phyloP scores from a whole-genome alignment of 768 basidiomycete genomes.

The Phylloporus sp. region DNA sequence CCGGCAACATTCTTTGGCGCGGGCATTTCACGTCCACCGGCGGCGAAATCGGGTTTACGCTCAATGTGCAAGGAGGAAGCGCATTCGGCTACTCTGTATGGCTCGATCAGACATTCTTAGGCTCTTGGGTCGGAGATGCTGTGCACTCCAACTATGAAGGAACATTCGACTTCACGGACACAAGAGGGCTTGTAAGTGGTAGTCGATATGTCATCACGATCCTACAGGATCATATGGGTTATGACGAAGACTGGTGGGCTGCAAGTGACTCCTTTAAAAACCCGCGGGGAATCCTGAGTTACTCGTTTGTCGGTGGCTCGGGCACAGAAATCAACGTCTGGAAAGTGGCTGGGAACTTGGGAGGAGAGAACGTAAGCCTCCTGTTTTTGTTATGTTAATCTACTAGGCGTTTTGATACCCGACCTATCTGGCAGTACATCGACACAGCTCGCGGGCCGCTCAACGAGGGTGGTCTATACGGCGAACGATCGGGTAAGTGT shows the following conservation, averaged over 20 bases:
- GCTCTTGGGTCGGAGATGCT: slow-evolving; percentile 32
- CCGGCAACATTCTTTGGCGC: slow-evolving; percentile 50
- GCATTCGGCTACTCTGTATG: slow-evolving; percentile 51
- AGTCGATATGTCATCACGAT: slow-evolving; percentile 45
- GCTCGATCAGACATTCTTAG: slow-evolving; percentile 45
- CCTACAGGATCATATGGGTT: slow-evolving; percentile 53
- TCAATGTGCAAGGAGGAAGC: slow-evolving; percentile 40
- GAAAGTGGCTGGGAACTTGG: slow-evolving; percentile 51
- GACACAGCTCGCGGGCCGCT: slow-evolving; percentile 52
- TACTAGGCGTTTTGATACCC: background rate
- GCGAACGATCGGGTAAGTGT: slow-evolving; percentile 43
- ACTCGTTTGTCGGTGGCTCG: slow-evolving; percentile 41
- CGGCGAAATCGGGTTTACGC: slow-evolving; percentile 40
- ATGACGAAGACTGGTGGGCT: slow-evolving; percentile 40
- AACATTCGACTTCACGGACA: slow-evolving; percentile 13
- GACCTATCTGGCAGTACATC: slow-evolving; percentile 32
- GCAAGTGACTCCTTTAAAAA: slow-evolving; percentile 45
- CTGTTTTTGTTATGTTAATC: background rate
- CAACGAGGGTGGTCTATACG: slow-evolving; percentile 58
- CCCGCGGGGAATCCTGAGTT: slow-evolving; percentile 46
- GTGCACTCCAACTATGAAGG: slow-evolving; percentile 10
- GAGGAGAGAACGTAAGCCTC: slow-evolving; percentile 40
- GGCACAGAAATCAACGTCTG: slow-evolving; percentile 37
- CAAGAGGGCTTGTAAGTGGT: slow-evolving; percentile 13
- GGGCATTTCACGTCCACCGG: slow-evolving; percentile 48